Base-by-base conservation (phyloP, 805 yeast genomes). In the Saturnispora ahearnii region DNA sequence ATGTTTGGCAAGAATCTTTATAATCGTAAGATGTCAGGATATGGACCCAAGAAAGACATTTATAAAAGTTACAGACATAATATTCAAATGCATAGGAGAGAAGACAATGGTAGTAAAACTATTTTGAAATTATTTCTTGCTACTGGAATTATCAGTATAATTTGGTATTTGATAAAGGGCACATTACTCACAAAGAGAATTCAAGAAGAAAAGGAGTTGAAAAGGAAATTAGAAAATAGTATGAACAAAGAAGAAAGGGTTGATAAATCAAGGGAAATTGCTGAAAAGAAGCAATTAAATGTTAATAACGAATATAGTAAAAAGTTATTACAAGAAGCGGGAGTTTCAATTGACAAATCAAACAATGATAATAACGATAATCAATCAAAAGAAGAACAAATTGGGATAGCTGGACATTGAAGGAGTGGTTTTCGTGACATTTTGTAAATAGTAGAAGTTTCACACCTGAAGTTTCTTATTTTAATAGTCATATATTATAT, bases 1-100 rank as follows among this genome's bases (percentile, higher is more conserved):
- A 40, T 57, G 3, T 51, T 60, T 30, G 55, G 56, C 12, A 64
- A 62, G 45, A 58, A 61, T 44, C 47, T 63, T 43, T 54, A 55
- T 45, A 46, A 52, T 15, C 52, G 62, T 29, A 54, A 57, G 37
- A 31, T 61, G 37, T 44, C 48, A 3, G 45, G 50, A 10, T 34
- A 46, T 26, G 65, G 64, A 2, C 57, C 57, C 30, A 50, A 47
- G 26, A 54, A 54, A 42, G 57, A 45, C 1, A 54, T 61, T 12
- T 53, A 54, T 38, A 59, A 57, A 45, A 58, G 50, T 46, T 44
- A 48, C 45, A 29, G 40, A 31, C 30, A 45, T 41, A 45, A 49
- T 45, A 29, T 50, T 38, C 28, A 38, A 44, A 52, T 42, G 50
- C 51, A 46, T 36, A 15, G 46, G 52, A 46, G 45, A 41, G 52